These are phyloP conservation scores for Gastrolobium villosum DNA, from an alignment of 306 rosid species.

Conservation along the genomic window DNA sequence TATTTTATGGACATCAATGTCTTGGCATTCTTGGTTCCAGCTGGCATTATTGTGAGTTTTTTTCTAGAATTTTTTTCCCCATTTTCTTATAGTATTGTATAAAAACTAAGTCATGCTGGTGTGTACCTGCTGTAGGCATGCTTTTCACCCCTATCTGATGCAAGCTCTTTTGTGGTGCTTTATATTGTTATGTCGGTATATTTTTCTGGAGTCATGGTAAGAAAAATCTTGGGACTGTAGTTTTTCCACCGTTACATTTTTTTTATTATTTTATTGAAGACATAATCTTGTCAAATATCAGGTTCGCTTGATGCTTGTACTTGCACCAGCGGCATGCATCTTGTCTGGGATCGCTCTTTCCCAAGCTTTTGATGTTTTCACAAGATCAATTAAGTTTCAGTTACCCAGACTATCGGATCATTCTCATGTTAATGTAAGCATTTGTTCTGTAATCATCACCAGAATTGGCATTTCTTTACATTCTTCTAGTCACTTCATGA, in stretches of 20 bases:
- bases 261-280: slow-evolving; percentile 31
- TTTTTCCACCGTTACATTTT: slow-evolving; percentile 34
- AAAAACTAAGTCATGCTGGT: slow-evolving; percentile 44
- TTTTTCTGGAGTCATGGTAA: slow-evolving; percentile 99
- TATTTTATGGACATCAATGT: slow-evolving; percentile 99
- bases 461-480: slow-evolving; percentile 24
- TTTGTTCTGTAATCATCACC: slow-evolving; percentile 36
- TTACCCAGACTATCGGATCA: slow-evolving; percentile 62
- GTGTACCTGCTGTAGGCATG: slow-evolving; percentile 77
- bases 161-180: slow-evolving; percentile 92
- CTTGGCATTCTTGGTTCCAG: slow-evolving; percentile 98
- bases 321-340: slow-evolving; percentile 99
- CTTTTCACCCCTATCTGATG: slow-evolving; percentile 92
- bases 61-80: slow-evolving; percentile 6
- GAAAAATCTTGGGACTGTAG: slow-evolving; percentile 47
- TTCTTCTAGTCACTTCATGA: slow-evolving; percentile 38
- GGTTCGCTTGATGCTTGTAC: slow-evolving; percentile 98
- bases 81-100: slow-evolving; percentile 16
- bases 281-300: slow-evolving; percentile 54
- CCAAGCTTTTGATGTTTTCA: slow-evolving; percentile 93
- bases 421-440: slow-evolving; percentile 65
- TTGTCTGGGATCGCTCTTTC: slow-evolving; percentile 98
- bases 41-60: slow-evolving; percentile 88
- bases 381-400: slow-evolving; percentile 94
- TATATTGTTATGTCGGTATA: slow-evolving; percentile 91